Evolutionary conservation across 2,329 filamentous ascomycete genomes (phyloP).

Genomic region (Pseudogymnoascus pannorum): DNA sequence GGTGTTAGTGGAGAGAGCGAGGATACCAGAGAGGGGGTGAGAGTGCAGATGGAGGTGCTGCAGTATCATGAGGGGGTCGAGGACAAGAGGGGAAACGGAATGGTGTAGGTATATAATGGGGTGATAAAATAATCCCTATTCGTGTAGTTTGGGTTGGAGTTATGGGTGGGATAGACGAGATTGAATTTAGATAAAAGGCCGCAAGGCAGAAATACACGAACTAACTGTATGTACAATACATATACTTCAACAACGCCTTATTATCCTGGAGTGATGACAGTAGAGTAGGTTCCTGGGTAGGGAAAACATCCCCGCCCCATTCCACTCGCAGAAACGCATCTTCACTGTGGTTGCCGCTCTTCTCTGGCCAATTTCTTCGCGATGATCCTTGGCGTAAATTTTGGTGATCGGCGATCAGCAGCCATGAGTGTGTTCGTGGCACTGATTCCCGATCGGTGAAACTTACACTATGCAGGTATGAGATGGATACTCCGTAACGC

Average conservation of each 20-base stretch:
- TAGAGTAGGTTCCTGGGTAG: too few relatives aligned
- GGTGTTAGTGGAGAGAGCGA: neutral
- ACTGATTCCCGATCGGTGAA: neutral
- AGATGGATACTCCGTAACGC: neutral
- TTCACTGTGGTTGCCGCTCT: neutral
- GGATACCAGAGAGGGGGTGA: neutral
- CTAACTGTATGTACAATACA: neutral
- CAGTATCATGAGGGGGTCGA: neutral
- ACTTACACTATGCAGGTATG: too few relatives aligned
- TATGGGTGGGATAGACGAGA: neutral
- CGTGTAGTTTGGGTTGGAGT: neutral
- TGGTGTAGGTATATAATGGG: neutral
- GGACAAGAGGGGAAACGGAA: neutral
- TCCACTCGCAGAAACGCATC: neutral
- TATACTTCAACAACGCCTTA: too few relatives aligned
- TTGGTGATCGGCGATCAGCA: neutral
- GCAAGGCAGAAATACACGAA: neutral
- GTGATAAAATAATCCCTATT: neutral
- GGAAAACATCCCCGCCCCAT: too few relatives aligned
- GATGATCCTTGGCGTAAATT: neutral
- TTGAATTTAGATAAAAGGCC: neutral
- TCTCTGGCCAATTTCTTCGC: neutral
- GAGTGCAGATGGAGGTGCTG: conserved; percentile 2
- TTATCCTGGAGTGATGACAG: too few relatives aligned
- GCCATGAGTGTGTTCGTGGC: neutral